Conservation (phyloP, 2,329 filamentous ascomycete genomes). For the Botryotinia globosa region DNA sequence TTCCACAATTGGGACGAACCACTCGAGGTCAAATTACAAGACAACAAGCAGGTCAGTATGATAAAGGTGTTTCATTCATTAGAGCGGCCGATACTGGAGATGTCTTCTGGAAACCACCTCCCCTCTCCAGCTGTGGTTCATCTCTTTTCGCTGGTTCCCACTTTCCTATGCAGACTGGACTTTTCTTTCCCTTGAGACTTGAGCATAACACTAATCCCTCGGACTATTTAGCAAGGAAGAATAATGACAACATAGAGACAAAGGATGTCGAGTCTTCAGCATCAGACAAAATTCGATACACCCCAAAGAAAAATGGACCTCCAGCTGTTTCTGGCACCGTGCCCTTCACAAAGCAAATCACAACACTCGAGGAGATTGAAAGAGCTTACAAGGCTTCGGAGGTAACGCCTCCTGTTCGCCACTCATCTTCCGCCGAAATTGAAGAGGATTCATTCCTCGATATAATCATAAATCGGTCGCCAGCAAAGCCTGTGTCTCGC, state of each 20-base stretch:
- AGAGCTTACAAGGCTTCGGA: slow-evolving; percentile 21
- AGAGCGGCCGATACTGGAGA: slow-evolving; percentile 13
- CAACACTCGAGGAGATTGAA: slow-evolving; percentile 36
- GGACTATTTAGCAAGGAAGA: slow-evolving; percentile 28
- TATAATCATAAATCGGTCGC: slow-evolving; percentile 40
- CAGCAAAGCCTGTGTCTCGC: slow-evolving; percentile 43
- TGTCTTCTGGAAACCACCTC: slow-evolving; percentile 17
- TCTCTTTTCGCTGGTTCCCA: slow-evolving; percentile 23
- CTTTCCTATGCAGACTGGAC: slow-evolving; percentile 16
- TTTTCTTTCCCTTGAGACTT: not conserved
- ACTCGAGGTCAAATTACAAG: slow-evolving; percentile 35
- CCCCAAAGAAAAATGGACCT: not conserved
- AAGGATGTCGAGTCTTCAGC: not conserved
- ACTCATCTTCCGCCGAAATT: slow-evolving; percentile 17
- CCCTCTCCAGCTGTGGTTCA: slow-evolving; percentile 20
- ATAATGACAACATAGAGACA: not conserved
- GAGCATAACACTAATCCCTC: slow-evolving; percentile 22
- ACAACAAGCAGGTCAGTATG: slow-evolving; percentile 38
- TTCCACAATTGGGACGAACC: slow-evolving; percentile 24
- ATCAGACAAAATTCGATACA: not conserved
- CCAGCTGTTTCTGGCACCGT: not conserved
- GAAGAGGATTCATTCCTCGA: slow-evolving; percentile 40
- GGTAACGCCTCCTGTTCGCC: slow-evolving; percentile 3
- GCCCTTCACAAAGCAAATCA: slow-evolving; percentile 23
- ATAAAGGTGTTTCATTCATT: slow-evolving; percentile 23